Evolutionary conservation across 371 early-diverging fungal genomes (phyloP).

Genomic region (Zychaea mexicana): DNA sequence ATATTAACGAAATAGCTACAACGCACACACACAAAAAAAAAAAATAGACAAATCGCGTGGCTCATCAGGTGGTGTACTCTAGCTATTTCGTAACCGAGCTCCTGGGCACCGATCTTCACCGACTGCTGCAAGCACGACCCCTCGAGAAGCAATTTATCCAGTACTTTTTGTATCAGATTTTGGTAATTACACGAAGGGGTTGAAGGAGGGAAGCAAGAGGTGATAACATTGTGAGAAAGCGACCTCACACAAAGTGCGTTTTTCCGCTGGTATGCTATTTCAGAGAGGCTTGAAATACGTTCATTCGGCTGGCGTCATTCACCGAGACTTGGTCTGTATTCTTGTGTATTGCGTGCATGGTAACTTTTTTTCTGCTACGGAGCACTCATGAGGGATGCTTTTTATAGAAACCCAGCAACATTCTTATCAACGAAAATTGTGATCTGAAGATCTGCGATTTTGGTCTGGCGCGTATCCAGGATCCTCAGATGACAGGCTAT

Average conservation of each 20-base stretch:
- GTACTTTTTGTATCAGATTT: conserved; percentile 94
- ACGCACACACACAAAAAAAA: neutral
- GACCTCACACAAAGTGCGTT: too few relatives aligned
- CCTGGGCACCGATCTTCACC: conserved; percentile 92
- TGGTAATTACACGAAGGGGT: conserved; percentile 52
- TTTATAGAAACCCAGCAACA: conserved; percentile 90
- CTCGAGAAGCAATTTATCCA: conserved; percentile 93
- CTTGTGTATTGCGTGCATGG: conserved; percentile 4
- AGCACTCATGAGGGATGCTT: neutral
- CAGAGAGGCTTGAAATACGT: conserved; percentile 89
- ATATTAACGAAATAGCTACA: neutral
- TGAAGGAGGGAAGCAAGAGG: neutral
- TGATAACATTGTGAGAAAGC: too few relatives aligned
- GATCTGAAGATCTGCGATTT: conserved; percentile 98
- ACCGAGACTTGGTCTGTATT: conserved; percentile 88
- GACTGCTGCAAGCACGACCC: conserved; percentile 84
- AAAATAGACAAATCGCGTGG: conserved; percentile 1
- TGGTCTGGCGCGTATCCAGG: conserved; percentile 93
- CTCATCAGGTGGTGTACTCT: neutral
- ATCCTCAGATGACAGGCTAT: conserved; percentile 94
- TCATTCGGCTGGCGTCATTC: conserved; percentile 95
- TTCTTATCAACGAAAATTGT: conserved; percentile 94
- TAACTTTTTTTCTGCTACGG: neutral
- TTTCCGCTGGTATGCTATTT: too few relatives aligned
- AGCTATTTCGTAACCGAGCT: conserved; percentile 95